These are phyloP conservation scores for Dictyostelium intermedium DNA, from an alignment of 78 protist species.

Conservation along the genomic window DNA sequence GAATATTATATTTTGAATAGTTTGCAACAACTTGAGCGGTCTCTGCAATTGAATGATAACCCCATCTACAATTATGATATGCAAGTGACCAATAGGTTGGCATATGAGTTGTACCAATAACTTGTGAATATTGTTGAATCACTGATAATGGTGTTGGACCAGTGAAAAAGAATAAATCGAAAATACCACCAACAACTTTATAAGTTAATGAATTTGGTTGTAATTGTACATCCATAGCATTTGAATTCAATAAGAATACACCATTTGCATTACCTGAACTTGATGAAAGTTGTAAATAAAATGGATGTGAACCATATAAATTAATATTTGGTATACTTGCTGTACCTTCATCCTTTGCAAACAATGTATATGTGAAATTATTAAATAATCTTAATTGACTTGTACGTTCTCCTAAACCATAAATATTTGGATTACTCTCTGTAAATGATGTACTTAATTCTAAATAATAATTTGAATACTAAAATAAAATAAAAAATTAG, in stretches of 20 bases:
- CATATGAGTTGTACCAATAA: conserved; percentile 83
- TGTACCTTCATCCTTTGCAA: conserved; percentile 69
- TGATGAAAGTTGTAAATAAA: conserved; percentile 49
- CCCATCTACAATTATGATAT: conserved; percentile 91
- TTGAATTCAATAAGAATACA: conserved; percentile 69
- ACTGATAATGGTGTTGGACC: conserved; percentile 88
- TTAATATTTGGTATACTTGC: conserved; percentile 52
- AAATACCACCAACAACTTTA: conserved; percentile 81
- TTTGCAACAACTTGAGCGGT: conserved; percentile 59
- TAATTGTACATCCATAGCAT: conserved; percentile 84
- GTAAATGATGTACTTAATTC: conserved; percentile 63
- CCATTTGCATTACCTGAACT: conserved; percentile 82
- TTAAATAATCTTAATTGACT: conserved; percentile 51
- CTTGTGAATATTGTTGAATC: conserved; percentile 50
- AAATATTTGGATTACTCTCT: conserved; percentile 37
- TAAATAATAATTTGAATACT: conserved; percentile 72
- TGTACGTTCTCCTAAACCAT: conserved; percentile 87
- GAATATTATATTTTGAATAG: conserved; percentile 63
- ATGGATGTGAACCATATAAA: conserved; percentile 91
- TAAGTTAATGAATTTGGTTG: conserved; percentile 32
- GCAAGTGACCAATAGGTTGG: conserved; percentile 90
- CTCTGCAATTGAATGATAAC: conserved; percentile 78
- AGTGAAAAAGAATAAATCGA: conserved; percentile 85
- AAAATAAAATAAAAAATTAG: background rate
- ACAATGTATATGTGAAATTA: conserved; percentile 61